Conservation (phyloP, 208 protist genomes). For the Angomonas desouzai region DNA sequence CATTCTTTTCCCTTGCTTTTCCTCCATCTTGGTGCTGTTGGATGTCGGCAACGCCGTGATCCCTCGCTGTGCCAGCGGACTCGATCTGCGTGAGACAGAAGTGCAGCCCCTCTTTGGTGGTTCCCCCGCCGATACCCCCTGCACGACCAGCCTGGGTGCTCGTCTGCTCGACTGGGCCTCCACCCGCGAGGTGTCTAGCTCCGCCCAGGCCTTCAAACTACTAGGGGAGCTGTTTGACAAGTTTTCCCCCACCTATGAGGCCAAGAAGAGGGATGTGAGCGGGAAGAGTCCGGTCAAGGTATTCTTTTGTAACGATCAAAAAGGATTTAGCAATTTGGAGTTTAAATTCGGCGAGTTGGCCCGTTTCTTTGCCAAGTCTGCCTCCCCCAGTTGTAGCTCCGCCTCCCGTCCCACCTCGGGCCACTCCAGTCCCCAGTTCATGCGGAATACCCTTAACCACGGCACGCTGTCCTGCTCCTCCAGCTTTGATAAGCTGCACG, state of each 20-base stretch:
- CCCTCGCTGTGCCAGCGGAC: constrained; percentile 42
- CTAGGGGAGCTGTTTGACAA: constrained; percentile 53
- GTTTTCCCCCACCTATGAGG: constrained; percentile 32
- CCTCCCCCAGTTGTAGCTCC: not conserved
- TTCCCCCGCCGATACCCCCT: constrained; percentile 29
- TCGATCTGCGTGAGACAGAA: constrained; percentile 28
- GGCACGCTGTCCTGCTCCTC: not conserved
- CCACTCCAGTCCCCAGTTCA: not conserved
- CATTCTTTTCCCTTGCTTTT: constrained; percentile 60
- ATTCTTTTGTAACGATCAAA: constrained; percentile 10
- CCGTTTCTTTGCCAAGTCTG: not conserved
- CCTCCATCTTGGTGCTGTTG: constrained; percentile 43
- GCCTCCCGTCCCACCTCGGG: not conserved
- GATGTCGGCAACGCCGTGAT: constrained; percentile 58
- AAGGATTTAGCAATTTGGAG: constrained; percentile 2
- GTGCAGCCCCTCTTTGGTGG: constrained; percentile 52
- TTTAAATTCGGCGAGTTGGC: constrained; percentile 5
- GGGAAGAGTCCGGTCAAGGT: constrained; percentile 21
- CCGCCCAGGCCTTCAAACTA: constrained; percentile 28
- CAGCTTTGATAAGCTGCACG: not conserved
- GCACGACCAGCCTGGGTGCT: constrained; percentile 35
- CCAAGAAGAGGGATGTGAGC: constrained; percentile 6
- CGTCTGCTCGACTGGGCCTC: constrained; percentile 48
- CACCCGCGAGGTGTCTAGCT: constrained; percentile 31
- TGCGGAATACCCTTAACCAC: not conserved